A percentile compares a stretch with the other conserved stretches of the same genome.
These are phyloP conservation scores for Lasiosphaeriaceae sp. DNA, from an alignment of 495 filamentous ascomycete genomes.

Conservation along the genomic window DNA sequence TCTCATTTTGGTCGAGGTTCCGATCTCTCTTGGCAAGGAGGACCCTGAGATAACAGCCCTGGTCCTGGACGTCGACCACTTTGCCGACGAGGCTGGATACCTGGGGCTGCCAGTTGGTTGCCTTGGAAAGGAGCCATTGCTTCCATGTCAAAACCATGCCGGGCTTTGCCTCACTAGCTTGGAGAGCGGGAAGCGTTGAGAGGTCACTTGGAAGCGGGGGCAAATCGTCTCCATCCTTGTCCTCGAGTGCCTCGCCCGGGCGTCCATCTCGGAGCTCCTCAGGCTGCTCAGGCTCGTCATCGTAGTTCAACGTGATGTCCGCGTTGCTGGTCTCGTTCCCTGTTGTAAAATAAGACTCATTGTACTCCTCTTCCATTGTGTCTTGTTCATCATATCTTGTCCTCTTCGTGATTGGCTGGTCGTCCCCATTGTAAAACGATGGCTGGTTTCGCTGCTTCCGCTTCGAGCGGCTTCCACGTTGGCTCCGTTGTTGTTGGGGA, in stretches of 20 bases:
- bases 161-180: constrained; percentile 46
- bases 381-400: constrained; percentile 37
- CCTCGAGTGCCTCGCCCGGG: constrained; percentile 29
- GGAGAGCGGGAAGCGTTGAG: constrained; percentile 50
- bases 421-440: constrained; percentile 30
- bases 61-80: constrained; percentile 48
- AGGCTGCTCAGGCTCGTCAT: constrained; percentile 38
- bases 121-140: constrained; percentile 66
- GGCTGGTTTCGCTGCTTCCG: constrained; percentile 37
- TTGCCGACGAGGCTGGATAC: constrained; percentile 65
- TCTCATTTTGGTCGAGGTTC: constrained; percentile 43
- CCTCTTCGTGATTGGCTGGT: constrained; percentile 41
- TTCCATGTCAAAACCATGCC: constrained; percentile 80
- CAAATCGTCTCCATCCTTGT: constrained; percentile 53
- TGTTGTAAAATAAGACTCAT: constrained; percentile 25
- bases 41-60: constrained; percentile 45
- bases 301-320: constrained; percentile 50
- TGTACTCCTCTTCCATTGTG: constrained; percentile 8
- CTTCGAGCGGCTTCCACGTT: constrained; percentile 36
- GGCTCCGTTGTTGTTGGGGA: constrained; percentile 56
- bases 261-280: constrained; percentile 19
- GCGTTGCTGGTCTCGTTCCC: constrained; percentile 14
- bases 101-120: constrained; percentile 73
- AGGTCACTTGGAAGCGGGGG: constrained; percentile 64
- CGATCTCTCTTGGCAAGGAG: constrained; percentile 69